phyloP scores from a whole-genome alignment of 83 land plant genomes.

The Diphasiastrum complanatum region DNA sequence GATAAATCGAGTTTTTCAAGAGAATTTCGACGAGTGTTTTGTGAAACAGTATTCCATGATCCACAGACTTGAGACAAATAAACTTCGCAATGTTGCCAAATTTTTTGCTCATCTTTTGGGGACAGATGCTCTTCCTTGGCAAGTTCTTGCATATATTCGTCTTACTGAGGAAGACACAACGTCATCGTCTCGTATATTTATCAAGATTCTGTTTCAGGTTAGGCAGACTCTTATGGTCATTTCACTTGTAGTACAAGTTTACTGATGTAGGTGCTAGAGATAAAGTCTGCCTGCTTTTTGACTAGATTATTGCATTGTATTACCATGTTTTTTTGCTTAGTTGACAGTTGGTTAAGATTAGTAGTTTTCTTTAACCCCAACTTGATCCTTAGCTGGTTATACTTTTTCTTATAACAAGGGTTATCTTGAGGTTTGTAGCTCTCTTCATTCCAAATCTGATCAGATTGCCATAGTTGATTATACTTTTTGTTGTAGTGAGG shows the following conservation, averaged over 20 bases:
- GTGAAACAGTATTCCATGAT: slow-evolving; percentile 88
- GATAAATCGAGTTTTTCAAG: slow-evolving; percentile 75
- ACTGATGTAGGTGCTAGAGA: no score
- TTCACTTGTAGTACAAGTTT: not conserved
- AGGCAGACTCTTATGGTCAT: not conserved
- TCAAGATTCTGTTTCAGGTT: slow-evolving; percentile 89
- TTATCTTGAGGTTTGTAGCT: no score
- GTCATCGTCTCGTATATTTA: slow-evolving; percentile 86
- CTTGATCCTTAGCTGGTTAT: no score
- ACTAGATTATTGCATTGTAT: no score
- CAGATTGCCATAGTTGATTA: no score
- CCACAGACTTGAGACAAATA: slow-evolving; percentile 77
- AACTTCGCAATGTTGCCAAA: slow-evolving; percentile 82
- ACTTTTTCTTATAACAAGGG: no score
- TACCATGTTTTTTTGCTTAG: no score
- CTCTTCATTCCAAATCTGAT: no score
- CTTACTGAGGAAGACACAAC: slow-evolving; percentile 90
- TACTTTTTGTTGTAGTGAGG: no score
- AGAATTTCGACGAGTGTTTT: slow-evolving; percentile 75
- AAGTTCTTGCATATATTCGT: slow-evolving; percentile 64
- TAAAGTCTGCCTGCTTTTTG: no score
- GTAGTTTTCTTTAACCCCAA: no score
- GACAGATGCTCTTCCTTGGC: slow-evolving; percentile 91
- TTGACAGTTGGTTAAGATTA: no score
- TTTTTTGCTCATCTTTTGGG: slow-evolving; percentile 92